Conservation (phyloP, 2,329 filamentous ascomycete species). For the Fusarium coffeatum region DNA sequence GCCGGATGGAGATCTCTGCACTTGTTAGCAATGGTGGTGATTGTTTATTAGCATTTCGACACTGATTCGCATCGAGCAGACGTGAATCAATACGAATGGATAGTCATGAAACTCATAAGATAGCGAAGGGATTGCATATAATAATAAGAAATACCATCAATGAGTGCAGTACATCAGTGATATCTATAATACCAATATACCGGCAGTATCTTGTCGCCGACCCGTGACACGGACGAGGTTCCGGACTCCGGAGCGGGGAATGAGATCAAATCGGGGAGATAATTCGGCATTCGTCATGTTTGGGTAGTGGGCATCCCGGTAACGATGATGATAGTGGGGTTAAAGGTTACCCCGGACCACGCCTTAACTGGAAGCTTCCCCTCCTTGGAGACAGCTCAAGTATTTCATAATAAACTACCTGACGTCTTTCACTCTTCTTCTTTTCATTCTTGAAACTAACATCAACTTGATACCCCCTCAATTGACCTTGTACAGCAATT, state of each 20-base stretch:
- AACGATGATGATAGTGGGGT: conserved; percentile 37
- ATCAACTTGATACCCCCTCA: conserved; percentile 1
- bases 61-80: neutral
- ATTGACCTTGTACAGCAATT: conserved; percentile 9
- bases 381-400: conserved; percentile 21
- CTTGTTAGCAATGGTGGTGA: neutral
- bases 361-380: conserved; percentile 35
- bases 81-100: neutral
- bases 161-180: neutral
- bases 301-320: conserved; percentile 17
- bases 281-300: conserved; percentile 41
- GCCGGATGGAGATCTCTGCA: conserved; percentile 2
- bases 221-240: conserved; percentile 29
- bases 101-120: neutral
- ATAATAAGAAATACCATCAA: neutral
- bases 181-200: neutral
- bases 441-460: neutral
- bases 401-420: conserved; percentile 30
- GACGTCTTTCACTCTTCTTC: conserved; percentile 7
- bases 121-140: neutral
- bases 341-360: conserved; percentile 28
- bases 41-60: neutral
- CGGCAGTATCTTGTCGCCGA: conserved; percentile 1
- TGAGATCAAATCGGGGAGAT: conserved; percentile 33
- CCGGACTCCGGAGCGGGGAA: conserved; percentile 34